Base-by-base conservation (phyloP, 2,329 filamentous ascomycete species). In the Calonectria pauciramosa region DNA sequence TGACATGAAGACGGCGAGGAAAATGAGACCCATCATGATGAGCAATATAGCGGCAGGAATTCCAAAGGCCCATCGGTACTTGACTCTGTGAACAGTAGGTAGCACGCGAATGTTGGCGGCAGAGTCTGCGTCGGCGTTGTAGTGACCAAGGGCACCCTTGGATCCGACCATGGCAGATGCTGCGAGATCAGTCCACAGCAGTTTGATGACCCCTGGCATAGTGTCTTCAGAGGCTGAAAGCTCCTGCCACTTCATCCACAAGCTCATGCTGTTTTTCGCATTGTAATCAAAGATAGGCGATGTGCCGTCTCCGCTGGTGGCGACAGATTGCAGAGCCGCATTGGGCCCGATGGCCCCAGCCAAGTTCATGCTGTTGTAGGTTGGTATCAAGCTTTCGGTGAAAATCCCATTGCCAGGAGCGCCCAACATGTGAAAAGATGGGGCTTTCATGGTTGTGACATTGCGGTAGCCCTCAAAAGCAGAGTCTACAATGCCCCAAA, bases 151-250 rank as follows among this genome's bases (percentile, higher is more conserved):
- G 8, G 70, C 66, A 2, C 78, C 78, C 64, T 78, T 80, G 9
- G 77, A 71, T 2, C 77, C 78, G 7, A 80, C 78, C 23, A 80
- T 44, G 4, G 77, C 78, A 4, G 78, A 80, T 7, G 78, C 77
- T 1, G 77, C 77, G 11, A 78, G 38, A 36, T 78, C 76, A 49
- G 76, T 76, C 76, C 76, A 78, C 41, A 77, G 66, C 1, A 78
- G 70, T 32, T 73, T 74, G 38, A 72, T 66, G 18, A 78, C 52
- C 23, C 67, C 72, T 7, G 71, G 47, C 30, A 74, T 63, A 4
- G 75, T 44, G 0, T 75, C 74, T 16, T 68, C 69, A 11, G 75
- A 76, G 2, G 51, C 41, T 1, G 75, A 78, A n/a, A 78, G 52
- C 5, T 67, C 52, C n/a, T 75, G 72, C 74, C 73, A 77, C 60